These are phyloP conservation scores for Plantago ovata DNA, from an alignment of 257 asterid genomes.

Conservation along the genomic window DNA sequence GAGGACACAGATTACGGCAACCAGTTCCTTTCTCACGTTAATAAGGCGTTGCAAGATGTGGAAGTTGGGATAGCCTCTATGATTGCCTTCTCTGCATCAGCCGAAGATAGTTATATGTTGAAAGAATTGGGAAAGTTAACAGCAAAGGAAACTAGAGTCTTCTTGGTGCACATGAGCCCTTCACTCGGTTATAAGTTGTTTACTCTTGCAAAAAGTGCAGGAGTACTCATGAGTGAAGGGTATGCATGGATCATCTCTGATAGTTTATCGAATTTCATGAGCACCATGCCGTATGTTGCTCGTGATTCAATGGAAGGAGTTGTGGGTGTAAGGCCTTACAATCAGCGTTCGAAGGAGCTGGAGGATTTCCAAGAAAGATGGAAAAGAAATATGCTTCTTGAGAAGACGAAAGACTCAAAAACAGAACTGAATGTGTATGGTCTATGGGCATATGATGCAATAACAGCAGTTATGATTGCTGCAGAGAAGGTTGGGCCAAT, in stretches of 20 bases:
- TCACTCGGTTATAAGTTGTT: conserved; percentile 33
- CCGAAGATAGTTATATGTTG: conserved; percentile 14
- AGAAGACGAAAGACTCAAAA: conserved; percentile 8
- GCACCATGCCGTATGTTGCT: conserved; percentile 26
- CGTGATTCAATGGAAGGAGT: conserved; percentile 61
- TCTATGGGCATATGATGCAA: conserved; percentile 57
- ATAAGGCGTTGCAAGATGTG: conserved; percentile 25
- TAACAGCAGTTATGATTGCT: conserved; percentile 50
- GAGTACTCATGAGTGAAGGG: conserved; percentile 47
- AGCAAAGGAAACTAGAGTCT: conserved; percentile 27
- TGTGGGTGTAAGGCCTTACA: conserved; percentile 52
- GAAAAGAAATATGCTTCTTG: conserved; percentile 32
- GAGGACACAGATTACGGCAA: conserved; percentile 35
- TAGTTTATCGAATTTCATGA: conserved; percentile 48
- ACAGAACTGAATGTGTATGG: conserved; percentile 41
- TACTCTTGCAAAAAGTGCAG: conserved; percentile 30
- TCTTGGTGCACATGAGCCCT: conserved; percentile 43
- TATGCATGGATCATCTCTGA: conserved; percentile 57
- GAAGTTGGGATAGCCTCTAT: conserved; percentile 11
- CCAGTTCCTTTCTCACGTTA: conserved; percentile 27
- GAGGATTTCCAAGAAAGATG: conserved; percentile 43
- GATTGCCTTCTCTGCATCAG: conserved; percentile 25
- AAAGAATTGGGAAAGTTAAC: conserved; percentile 19
- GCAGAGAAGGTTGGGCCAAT: conserved; percentile 29
- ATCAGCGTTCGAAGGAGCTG: conserved; percentile 30